A percentile compares a stretch with the other conserved stretches of the same genome.
These are phyloP conservation scores for Kazachstania martiniae DNA, from an alignment of 805 yeast genomes.

Conservation along the genomic window DNA sequence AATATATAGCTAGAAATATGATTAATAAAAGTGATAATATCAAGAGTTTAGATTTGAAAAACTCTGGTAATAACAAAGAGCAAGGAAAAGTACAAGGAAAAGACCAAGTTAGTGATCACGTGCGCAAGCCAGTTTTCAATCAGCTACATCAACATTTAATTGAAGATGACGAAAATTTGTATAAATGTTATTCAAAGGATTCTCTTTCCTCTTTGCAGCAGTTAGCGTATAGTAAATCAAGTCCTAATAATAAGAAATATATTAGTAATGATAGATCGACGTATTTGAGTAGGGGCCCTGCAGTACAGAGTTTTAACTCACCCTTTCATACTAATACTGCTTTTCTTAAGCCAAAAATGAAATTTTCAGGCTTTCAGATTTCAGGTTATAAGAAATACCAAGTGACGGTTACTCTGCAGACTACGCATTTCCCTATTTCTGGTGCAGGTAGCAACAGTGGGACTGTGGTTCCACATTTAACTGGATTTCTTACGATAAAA, in stretches of 20 bases:
- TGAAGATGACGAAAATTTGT: conserved; percentile 4
- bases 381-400: conserved; percentile 32
- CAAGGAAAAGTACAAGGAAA: no score
- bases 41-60: no score
- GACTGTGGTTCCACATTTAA: conserved; percentile 30
- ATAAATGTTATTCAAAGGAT: conserved; percentile 17
- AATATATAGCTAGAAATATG: no score
- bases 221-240: no score
- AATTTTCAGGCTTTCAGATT: conserved; percentile 27
- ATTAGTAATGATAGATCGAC: conserved; percentile 7
- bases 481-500: conserved; percentile 58
- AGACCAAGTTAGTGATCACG: no score
- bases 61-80: no score
- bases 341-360: conserved; percentile 21
- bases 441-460: neutral
- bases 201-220: conserved; percentile 14
- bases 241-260: conserved; percentile 7
- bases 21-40: no score
- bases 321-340: conserved; percentile 6
- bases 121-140: no score
- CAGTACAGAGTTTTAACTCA: no score
- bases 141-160: neutral
- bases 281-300: no score
- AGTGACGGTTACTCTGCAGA: conserved; percentile 46
- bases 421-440: conserved; percentile 36